Percentiles rank a stretch among this genome's conserved stretches.
phyloP scores from a whole-genome alignment of 176 grass and related monocot species.

The Carex myosuroides region DNA sequence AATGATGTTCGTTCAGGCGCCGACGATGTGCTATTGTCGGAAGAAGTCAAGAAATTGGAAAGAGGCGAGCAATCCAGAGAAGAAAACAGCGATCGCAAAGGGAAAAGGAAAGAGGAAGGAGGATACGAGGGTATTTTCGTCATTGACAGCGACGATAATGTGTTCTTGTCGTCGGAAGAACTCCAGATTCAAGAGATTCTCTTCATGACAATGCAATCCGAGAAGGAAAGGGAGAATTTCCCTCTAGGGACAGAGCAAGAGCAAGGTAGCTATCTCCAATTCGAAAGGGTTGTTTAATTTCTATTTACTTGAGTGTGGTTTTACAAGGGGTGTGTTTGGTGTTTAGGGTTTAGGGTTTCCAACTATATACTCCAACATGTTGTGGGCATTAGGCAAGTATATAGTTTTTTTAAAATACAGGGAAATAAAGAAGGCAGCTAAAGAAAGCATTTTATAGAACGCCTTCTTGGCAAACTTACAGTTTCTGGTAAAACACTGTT shows the following conservation, averaged over 20 bases:
- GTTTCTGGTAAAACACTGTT: background rate
- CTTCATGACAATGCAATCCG: background rate
- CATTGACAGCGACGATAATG: background rate
- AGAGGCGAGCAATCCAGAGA: background rate
- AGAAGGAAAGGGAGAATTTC: background rate
- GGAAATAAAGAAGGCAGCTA: background rate
- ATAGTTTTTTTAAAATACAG: background rate
- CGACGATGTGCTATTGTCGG: background rate
- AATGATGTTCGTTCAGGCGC: background rate
- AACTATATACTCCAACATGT: no score
- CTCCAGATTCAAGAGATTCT: slow-evolving; percentile 13
- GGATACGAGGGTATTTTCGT: background rate
- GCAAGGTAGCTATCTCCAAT: background rate
- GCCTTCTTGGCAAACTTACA: background rate
- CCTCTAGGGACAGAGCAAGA: background rate
- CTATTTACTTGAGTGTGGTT: background rate
- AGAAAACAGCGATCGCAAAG: background rate
- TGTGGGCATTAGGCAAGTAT: background rate
- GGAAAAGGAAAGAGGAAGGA: background rate
- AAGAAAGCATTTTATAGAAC: background rate
- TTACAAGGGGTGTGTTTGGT: no score
- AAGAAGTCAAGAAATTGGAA: background rate
- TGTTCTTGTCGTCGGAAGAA: background rate
- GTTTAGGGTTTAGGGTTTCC: no score
- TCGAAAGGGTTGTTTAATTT: background rate